These are phyloP conservation scores for Apiospora rasikravindrae DNA, from an alignment of 2,329 filamentous ascomycete species.

Conservation along the genomic window DNA sequence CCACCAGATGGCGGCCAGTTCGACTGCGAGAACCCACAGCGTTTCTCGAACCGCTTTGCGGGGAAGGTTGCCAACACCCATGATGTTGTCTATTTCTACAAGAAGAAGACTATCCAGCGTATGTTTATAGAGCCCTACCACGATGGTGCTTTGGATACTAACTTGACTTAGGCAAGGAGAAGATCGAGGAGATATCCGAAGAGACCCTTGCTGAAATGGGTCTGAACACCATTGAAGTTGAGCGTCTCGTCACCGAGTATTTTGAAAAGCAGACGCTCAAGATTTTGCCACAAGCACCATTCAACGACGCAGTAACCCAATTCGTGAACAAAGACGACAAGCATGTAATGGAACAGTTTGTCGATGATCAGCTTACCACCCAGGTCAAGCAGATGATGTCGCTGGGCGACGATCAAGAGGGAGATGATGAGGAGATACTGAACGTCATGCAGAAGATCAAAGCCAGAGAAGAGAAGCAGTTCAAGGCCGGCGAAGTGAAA, in stretches of 20 bases:
- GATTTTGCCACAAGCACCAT: constrained; percentile 89
- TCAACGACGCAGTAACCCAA: constrained; percentile 89
- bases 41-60: constrained; percentile 91
- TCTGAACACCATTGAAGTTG: constrained; percentile 83
- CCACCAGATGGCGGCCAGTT: constrained; percentile 84
- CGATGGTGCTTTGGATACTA: constrained; percentile 22
- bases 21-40: constrained; percentile 92
- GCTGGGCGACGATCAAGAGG: constrained; percentile 69
- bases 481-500: constrained; percentile 68
- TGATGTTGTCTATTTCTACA: constrained; percentile 91
- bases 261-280: constrained; percentile 86
- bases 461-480: constrained; percentile 72
- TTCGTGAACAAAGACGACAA: constrained; percentile 97
- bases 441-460: constrained; percentile 76
- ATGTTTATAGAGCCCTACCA: constrained; percentile 31
- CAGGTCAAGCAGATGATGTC: constrained; percentile 74
- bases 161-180: constrained; percentile 38
- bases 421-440: constrained; percentile 73
- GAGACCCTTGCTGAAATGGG: constrained; percentile 66
- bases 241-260: constrained; percentile 86
- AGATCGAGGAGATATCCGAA: constrained; percentile 66
- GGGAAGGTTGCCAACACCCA: constrained; percentile 92
- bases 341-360: constrained; percentile 84
- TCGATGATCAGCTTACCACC: constrained; percentile 71
- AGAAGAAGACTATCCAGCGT: constrained; percentile 75